A percentile compares a stretch with the other conserved stretches of the same genome.
These are phyloP conservation scores for Lotus japonicus DNA, from an alignment of 306 rosid species.

Conservation along the genomic window DNA sequence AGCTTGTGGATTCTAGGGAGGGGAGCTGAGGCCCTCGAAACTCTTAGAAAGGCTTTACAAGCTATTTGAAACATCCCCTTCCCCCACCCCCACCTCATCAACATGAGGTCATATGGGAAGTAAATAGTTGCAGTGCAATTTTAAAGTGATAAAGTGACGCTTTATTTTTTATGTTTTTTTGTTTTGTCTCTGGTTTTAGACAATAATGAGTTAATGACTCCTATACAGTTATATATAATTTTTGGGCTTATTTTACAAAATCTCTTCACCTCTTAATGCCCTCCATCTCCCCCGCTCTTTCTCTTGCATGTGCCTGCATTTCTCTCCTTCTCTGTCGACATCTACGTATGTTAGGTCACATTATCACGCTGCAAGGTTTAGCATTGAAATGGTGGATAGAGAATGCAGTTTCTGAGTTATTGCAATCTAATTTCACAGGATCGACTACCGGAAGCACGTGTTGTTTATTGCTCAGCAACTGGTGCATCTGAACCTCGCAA, in stretches of 20 bases:
- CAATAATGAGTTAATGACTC: neutral
- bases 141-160: neutral
- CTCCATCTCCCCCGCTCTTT: neutral
- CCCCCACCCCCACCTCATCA: neutral
- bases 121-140: neutral
- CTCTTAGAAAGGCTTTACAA: neutral
- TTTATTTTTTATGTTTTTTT: neutral
- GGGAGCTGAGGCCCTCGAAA: no score
- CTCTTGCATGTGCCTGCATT: neutral
- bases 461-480: conserved; percentile 95
- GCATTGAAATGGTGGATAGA: conserved; percentile 2
- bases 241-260: neutral
- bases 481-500: conserved; percentile 99
- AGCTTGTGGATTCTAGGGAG: no score
- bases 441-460: conserved; percentile 81
- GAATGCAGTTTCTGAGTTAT: conserved; percentile 6
- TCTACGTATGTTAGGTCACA: neutral
- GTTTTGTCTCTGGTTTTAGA: neutral
- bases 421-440: conserved; percentile 50
- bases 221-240: neutral
- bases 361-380: neutral
- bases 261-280: neutral
- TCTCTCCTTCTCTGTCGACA: neutral
- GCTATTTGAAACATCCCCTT: neutral
- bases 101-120: neutral